A percentile compares a stretch with the other conserved stretches of the same genome.
Conservation (phyloP, 257 asterid species). For the Eucommia ulmoides region DNA sequence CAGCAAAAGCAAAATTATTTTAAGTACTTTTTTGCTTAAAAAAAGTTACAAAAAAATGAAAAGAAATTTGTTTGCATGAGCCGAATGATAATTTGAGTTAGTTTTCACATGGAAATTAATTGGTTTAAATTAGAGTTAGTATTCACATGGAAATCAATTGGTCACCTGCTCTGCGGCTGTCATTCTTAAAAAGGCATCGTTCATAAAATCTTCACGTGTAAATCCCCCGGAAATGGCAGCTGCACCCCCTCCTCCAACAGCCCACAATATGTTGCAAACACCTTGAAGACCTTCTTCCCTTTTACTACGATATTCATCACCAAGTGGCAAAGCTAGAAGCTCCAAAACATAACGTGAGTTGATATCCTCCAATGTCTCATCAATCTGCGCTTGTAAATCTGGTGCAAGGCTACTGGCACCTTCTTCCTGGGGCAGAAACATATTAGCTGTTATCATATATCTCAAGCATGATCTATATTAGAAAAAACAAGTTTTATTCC, state of each 20-base stretch:
- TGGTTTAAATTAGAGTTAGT: no score
- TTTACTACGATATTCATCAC: conserved; percentile 49
- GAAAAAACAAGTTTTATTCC: no score
- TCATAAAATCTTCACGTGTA: conserved; percentile 97
- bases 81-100: no score
- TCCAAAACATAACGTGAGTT: conserved; percentile 72
- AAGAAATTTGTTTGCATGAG: no score
- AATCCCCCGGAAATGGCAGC: conserved; percentile 88
- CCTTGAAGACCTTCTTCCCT: conserved; percentile 93
- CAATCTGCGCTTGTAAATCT: conserved; percentile 87
- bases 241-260: conserved; percentile 99
- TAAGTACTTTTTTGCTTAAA: no score
- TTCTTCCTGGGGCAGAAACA: conserved; percentile 52
- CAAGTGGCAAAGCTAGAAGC: conserved; percentile 78
- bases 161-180: conserved; percentile 94
- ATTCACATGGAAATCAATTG: no score
- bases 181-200: conserved; percentile 74
- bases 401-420: conserved; percentile 93
- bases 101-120: no score
- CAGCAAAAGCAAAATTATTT: no score
- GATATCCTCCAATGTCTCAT: conserved; percentile 88
- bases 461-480: no score
- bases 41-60: no score
- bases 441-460: no score
- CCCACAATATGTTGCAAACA: conserved; percentile 83